Conservation (phyloP, 495 filamentous ascomycete species). For the Trichoderma reesei region DNA sequence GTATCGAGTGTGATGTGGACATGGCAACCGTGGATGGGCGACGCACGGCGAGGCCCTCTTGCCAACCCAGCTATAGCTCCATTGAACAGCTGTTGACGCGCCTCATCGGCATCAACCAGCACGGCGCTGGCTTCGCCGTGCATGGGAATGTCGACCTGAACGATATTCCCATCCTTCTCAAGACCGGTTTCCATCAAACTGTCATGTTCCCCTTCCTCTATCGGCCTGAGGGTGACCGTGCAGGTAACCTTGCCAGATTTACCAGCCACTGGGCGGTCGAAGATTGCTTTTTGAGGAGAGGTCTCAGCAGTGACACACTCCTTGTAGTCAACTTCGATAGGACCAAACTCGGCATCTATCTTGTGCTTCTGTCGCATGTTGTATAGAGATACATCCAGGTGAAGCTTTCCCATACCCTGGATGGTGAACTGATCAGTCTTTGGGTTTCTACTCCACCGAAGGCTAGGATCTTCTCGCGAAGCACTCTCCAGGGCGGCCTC, state of each 20-base stretch:
- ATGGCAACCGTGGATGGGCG: conserved; percentile 61
- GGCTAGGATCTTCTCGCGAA: conserved; percentile 84
- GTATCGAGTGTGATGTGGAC: conserved; percentile 62
- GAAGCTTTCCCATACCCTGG: conserved; percentile 95
- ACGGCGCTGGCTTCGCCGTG: conserved; percentile 29
- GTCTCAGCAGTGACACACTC: conserved; percentile 57
- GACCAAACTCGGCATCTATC: conserved; percentile 78
- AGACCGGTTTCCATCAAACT: conserved; percentile 22
- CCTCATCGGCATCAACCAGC: conserved; percentile 44
- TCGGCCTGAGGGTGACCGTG: conserved; percentile 54
- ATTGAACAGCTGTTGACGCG: conserved; percentile 60
- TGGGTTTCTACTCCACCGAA: conserved; percentile 76
- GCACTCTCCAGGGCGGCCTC: conserved; percentile 65
- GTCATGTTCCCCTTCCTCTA: conserved; percentile 34
- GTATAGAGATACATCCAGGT: conserved; percentile 89
- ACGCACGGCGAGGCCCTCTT: conserved; percentile 66
- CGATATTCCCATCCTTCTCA: conserved; percentile 48
- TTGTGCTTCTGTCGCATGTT: conserved; percentile 82
- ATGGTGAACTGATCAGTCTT: conserved; percentile 90
- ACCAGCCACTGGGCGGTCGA: conserved; percentile 71
- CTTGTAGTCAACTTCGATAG: conserved; percentile 90
- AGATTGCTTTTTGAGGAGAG: conserved; percentile 45
- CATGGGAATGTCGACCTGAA: conserved; percentile 43
- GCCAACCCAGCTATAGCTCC: conserved; percentile 78
- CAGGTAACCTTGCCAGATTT: conserved; percentile 70